phyloP scores from a whole-genome alignment of 169 alveolate species.

The Miamiensis avidus region DNA sequence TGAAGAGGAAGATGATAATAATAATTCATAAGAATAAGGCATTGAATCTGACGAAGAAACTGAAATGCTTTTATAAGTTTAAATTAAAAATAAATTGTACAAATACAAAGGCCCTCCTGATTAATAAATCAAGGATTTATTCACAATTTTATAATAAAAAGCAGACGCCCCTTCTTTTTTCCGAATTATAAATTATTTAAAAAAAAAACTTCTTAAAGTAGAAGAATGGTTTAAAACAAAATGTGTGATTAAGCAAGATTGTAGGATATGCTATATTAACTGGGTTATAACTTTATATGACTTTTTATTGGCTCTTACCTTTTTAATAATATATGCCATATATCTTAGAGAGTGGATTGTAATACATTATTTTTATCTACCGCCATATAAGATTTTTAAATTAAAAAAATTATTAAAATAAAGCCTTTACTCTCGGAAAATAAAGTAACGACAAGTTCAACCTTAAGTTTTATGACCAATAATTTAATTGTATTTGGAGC shows the following conservation, averaged over 20 bases:
- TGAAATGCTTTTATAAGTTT: not conserved
- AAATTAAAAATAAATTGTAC: too few relatives aligned
- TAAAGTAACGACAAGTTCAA: not conserved
- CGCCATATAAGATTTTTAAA: too few relatives aligned
- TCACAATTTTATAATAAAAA: too few relatives aligned
- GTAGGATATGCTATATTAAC: not conserved
- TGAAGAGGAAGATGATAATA: not conserved
- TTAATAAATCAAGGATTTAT: too few relatives aligned
- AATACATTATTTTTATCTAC: not conserved
- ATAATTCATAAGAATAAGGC: not conserved
- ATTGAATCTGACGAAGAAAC: not conserved
- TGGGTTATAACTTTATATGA: not conserved
- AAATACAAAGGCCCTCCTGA: not conserved
- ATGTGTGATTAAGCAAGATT: not conserved
- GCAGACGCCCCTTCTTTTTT: not conserved
- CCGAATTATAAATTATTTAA: too few relatives aligned
- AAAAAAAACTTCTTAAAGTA: too few relatives aligned
- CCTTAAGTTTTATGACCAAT: not conserved
- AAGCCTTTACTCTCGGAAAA: not conserved
- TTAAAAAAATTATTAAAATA: too few relatives aligned
- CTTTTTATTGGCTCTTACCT: not conserved
- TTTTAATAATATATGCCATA: too few relatives aligned
- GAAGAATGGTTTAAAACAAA: not conserved
- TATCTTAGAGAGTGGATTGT: not conserved
- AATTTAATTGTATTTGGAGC: not conserved